Conservation (phyloP, 345 rosid species). For the Litchi chinensis region DNA sequence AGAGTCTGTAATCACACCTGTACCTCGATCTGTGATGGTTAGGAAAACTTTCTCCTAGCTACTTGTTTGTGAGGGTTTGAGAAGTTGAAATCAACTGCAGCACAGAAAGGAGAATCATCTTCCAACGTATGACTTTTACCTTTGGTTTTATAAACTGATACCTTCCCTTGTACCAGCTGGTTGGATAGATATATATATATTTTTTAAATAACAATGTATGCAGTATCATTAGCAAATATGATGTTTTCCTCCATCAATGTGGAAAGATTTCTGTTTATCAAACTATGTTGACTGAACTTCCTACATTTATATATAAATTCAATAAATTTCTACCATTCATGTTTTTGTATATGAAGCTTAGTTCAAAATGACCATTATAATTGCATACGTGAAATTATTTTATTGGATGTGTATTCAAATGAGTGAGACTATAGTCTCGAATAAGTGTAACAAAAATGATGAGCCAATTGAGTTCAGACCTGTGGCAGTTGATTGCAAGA, state of each 20-base stretch:
- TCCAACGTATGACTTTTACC: neutral
- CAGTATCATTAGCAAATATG: neutral
- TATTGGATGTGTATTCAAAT: neutral
- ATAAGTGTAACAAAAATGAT: neutral
- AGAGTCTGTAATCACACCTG: conserved; percentile 16
- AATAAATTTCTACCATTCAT: neutral
- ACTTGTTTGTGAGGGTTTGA: neutral
- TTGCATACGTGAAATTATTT: neutral
- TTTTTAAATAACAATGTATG: neutral
- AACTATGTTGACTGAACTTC: neutral
- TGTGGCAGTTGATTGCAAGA: neutral
- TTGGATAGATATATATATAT: neutral
- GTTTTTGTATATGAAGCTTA: neutral
- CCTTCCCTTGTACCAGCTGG: neutral
- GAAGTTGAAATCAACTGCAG: neutral
- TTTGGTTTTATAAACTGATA: neutral
- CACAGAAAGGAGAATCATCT: conserved; percentile 2
- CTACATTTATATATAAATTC: neutral
- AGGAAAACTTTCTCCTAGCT: neutral
- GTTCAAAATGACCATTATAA: neutral
- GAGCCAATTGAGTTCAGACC: neutral
- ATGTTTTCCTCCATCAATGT: neutral
- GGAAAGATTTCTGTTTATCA: neutral
- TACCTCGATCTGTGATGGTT: neutral
- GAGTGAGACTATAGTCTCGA: too few species aligned